Evolutionary conservation across 768 basidiomycete species (phyloP).

Genomic region (Erythrobasidium yunnanense): DNA sequence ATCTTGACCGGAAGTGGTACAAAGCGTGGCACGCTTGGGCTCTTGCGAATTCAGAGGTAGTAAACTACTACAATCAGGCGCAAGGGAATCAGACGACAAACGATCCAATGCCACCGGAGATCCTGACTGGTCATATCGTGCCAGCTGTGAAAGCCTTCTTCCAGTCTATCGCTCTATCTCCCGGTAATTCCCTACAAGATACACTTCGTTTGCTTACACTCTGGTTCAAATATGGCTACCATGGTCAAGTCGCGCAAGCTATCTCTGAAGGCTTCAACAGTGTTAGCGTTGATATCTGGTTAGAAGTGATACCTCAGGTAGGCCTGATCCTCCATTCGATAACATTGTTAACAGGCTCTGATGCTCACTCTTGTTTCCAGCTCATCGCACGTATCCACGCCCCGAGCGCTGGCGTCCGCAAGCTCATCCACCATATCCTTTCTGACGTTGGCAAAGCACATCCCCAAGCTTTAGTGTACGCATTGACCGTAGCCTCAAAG

Average conservation of each 20-base stretch:
- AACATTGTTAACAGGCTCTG: not conserved
- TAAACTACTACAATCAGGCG: slow-evolving; percentile 64
- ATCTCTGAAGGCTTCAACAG: slow-evolving; percentile 75
- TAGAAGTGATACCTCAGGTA: slow-evolving; percentile 97
- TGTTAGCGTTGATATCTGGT: slow-evolving; percentile 94
- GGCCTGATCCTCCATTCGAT: slow-evolving; percentile 16
- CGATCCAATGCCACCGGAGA: slow-evolving; percentile 50
- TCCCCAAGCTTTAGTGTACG: slow-evolving; percentile 92
- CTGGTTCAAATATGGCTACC: slow-evolving; percentile 94
- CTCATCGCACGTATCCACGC: slow-evolving; percentile 98
- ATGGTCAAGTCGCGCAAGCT: slow-evolving; percentile 77
- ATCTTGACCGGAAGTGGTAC: slow-evolving; percentile 91
- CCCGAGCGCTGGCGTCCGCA: slow-evolving; percentile 69
- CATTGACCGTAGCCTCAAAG: slow-evolving; percentile 89
- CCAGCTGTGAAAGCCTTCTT: slow-evolving; percentile 87
- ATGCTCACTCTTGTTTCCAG: slow-evolving; percentile 43
- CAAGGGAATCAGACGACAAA: slow-evolving; percentile 49
- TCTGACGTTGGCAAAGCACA: slow-evolving; percentile 91
- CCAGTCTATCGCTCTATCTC: slow-evolving; percentile 79
- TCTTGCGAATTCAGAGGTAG: slow-evolving; percentile 86
- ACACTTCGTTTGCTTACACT: slow-evolving; percentile 81
- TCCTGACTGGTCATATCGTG: slow-evolving; percentile 70
- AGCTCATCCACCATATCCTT: slow-evolving; percentile 76
- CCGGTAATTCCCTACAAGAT: slow-evolving; percentile 85
- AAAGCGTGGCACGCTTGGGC: slow-evolving; percentile 99